Base-by-base conservation (phyloP, 352 stramenopile species). In the Phytopythium mirpurense region DNA sequence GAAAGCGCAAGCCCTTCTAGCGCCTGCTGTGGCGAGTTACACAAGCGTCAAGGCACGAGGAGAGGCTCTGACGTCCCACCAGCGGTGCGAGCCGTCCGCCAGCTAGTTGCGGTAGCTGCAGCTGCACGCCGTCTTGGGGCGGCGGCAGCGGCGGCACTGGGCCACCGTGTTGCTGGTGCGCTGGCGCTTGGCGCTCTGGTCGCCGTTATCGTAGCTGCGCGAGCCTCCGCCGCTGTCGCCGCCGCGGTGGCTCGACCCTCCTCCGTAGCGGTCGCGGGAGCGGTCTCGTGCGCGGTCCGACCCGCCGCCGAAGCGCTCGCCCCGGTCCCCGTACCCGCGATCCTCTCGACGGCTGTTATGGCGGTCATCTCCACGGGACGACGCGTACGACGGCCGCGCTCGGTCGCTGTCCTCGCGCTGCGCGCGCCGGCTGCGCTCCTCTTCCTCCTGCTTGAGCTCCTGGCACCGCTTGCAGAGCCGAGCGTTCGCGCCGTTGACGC, bases 401-500 rank as follows among this genome's bases (percentile, higher is more conserved):
- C 61, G 53, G 31, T 70, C 68, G 35, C 38, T 41, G 16, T 70
- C 50, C 41, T 70, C 65, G 37, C 45, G 66, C 16, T 34, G 71
- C 12, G 48, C 43, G 36, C 67, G 38, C 11, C 31, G 51, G 14
- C 63, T 62, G 9, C 54, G 66, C 56, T 65, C 51, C 29, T 83
- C 72, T 43, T 85, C 77, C 29, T 84, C 70, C 15, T 77, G 67
- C 63, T 86, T 88, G 38, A 84, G 71, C 54, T 91, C 81, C 10
- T 67, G 54, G 43, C 81, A 91, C 19, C 81, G 78, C 47, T 84
- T 85, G 58, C 81, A 91, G 53, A 78, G 69, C 11, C 78, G 74
- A 3, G 62, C 64, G 37, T 66, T 88, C 14, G 68, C 62, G 9
- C 80, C 78, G 19, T 67, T 76, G 15, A 87, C 72, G 41, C 77